phyloP scores from a whole-genome alignment of 805 yeast species.

The Maudiozyma turicensis region DNA sequence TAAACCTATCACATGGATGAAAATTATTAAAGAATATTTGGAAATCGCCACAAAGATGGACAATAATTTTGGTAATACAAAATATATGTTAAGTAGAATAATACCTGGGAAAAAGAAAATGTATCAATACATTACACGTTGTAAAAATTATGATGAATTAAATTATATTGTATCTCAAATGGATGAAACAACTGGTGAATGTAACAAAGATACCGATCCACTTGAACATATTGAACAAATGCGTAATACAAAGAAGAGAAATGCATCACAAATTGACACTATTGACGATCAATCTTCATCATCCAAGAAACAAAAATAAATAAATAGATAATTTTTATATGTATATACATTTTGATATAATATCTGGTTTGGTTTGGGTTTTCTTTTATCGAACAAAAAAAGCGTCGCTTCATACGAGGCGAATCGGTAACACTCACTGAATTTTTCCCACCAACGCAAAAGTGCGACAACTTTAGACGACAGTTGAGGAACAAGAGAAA shows the following conservation, averaged over 20 bases:
- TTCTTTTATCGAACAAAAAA: too few relatives aligned
- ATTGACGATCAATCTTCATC: too few relatives aligned
- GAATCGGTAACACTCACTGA: too few relatives aligned
- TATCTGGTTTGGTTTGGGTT: too few relatives aligned
- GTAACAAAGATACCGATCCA: neutral
- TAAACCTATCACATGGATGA: constrained; percentile 42
- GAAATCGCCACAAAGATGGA: constrained; percentile 44
- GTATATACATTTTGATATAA: too few relatives aligned
- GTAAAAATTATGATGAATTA: constrained; percentile 47
- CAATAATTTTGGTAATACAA: constrained; percentile 63
- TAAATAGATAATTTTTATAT: too few relatives aligned
- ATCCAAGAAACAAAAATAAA: too few relatives aligned
- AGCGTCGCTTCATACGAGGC: too few relatives aligned
- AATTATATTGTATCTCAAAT: constrained; percentile 11
- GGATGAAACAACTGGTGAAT: neutral
- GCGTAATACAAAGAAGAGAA: neutral
- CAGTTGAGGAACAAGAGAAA: too few relatives aligned
- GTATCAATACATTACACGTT: constrained; percentile 46
- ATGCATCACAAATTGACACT: neutral
- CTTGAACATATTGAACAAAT: neutral
- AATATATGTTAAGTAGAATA: constrained; percentile 69
- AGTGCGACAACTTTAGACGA: too few relatives aligned
- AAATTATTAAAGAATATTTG: constrained; percentile 46
- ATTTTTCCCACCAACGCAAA: too few relatives aligned
- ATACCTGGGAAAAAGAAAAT: constrained; percentile 64